These are phyloP conservation scores for Blastocystis sp. DNA, from an alignment of 352 stramenopile species.

Conservation along the genomic window DNA sequence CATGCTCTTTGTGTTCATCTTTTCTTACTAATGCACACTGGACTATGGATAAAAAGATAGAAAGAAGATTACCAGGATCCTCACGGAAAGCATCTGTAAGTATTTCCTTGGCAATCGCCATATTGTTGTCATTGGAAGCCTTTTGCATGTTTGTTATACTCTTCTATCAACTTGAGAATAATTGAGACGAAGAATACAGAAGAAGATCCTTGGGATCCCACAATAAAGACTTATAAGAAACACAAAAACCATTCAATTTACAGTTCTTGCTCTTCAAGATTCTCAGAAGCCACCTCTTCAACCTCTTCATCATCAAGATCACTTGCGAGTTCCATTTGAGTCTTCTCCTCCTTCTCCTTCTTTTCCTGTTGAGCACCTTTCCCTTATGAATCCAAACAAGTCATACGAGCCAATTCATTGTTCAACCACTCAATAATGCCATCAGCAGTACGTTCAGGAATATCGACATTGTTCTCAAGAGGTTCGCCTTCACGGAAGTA, in stretches of 20 bases:
- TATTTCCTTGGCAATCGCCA: not conserved
- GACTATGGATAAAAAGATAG: not conserved
- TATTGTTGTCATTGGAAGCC: not conserved
- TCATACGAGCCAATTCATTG: not conserved
- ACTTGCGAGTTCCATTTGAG: not conserved
- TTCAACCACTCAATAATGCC: constrained; percentile 51
- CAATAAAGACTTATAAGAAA: not conserved
- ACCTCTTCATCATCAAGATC: constrained; percentile 13
- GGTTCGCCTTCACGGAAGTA: constrained; percentile 40
- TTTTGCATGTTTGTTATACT: not conserved
- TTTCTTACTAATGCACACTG: not conserved
- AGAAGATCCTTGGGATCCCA: not conserved
- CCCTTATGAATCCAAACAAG: not conserved
- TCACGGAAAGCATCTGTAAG: not conserved
- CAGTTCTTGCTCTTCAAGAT: not conserved
- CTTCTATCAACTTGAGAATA: not conserved
- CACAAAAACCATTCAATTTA: not conserved
- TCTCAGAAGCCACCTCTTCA: not conserved
- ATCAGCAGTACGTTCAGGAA: constrained; percentile 29
- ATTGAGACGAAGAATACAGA: not conserved
- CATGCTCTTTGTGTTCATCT: not conserved
- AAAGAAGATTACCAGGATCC: not conserved
- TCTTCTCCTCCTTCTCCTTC: not conserved
- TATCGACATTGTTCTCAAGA: not conserved
- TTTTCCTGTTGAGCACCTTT: not conserved